Evolutionary conservation across 2,329 filamentous ascomycete species (phyloP).

Genomic region (Ampelomyces quisqualis): DNA sequence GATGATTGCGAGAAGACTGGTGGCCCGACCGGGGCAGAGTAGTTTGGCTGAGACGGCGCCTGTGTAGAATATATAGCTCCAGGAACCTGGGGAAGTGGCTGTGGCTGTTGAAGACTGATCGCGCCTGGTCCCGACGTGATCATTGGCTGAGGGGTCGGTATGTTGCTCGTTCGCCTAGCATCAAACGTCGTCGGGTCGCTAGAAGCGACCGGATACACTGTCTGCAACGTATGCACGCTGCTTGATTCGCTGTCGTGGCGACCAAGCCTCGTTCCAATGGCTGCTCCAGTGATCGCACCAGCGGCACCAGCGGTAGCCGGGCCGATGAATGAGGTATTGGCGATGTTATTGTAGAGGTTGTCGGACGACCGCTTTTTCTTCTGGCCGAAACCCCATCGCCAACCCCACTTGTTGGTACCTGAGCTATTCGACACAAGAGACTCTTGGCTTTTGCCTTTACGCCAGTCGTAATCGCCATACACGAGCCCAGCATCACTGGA

Average conservation of each 20-base stretch:
- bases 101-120: constrained; percentile 79
- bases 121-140: constrained; percentile 46
- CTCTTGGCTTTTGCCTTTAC: constrained; percentile 50
- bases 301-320: constrained; percentile 45
- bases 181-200: constrained; percentile 66
- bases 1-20: constrained; percentile 42
- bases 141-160: constrained; percentile 44
- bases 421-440: constrained; percentile 57
- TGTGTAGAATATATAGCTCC: constrained; percentile 63
- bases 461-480: constrained; percentile 55
- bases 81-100: constrained; percentile 73
- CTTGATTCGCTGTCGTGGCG: constrained; percentile 52
- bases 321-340: constrained; percentile 41
- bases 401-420: constrained; percentile 59
- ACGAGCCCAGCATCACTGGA: constrained; percentile 59
- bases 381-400: constrained; percentile 59
- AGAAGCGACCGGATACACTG: constrained; percentile 66
- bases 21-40: constrained; percentile 45
- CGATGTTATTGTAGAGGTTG: constrained; percentile 38
- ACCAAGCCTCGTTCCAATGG: constrained; percentile 50
- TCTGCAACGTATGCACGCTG: constrained; percentile 57
- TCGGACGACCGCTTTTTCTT: constrained; percentile 37
- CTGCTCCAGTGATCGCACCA: constrained; percentile 41
- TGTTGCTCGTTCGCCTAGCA: constrained; percentile 53
- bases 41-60: constrained; percentile 42